Evolutionary conservation across 768 basidiomycete genomes (phyloP).

Genomic region (Suillus ampliporus): DNA sequence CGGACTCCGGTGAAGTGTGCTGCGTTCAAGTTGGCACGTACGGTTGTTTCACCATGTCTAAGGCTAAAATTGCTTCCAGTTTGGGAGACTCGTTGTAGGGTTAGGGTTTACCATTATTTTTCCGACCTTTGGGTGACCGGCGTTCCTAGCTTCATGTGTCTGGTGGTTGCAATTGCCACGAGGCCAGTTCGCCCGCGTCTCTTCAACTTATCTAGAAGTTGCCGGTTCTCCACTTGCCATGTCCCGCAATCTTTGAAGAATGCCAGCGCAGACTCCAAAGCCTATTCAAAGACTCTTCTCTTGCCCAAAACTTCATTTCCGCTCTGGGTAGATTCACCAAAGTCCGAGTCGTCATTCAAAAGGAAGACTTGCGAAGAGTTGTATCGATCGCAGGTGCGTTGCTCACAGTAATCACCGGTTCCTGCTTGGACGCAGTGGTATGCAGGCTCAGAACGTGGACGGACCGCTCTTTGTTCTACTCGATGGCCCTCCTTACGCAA

Average conservation of each 20-base stretch:
- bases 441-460: slow-evolving; percentile 66
- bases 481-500: slow-evolving; percentile 98
- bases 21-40: too few relatives aligned
- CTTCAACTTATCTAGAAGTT: neutral
- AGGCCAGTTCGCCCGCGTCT: slow-evolving; percentile 1
- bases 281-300: slow-evolving; percentile 66
- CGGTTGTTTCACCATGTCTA: too few relatives aligned
- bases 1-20: too few relatives aligned
- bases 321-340: slow-evolving; percentile 68
- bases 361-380: slow-evolving; percentile 71
- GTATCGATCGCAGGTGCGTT: slow-evolving; percentile 79
- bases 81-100: neutral
- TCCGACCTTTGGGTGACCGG: neutral
- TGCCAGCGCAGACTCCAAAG: slow-evolving; percentile 32
- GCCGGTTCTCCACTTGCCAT: neutral
- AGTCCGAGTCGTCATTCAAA: slow-evolving; percentile 62
- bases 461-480: slow-evolving; percentile 84
- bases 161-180: neutral
- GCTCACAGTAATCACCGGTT: slow-evolving; percentile 2
- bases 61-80: neutral
- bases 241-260: neutral
- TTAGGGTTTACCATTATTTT: neutral
- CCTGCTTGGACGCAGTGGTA: slow-evolving; percentile 2
- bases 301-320: slow-evolving; percentile 87
- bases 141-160: slow-evolving; percentile 1